Conservation (phyloP, 2,329 filamentous ascomycete genomes). For the Calonectria honghensis region DNA sequence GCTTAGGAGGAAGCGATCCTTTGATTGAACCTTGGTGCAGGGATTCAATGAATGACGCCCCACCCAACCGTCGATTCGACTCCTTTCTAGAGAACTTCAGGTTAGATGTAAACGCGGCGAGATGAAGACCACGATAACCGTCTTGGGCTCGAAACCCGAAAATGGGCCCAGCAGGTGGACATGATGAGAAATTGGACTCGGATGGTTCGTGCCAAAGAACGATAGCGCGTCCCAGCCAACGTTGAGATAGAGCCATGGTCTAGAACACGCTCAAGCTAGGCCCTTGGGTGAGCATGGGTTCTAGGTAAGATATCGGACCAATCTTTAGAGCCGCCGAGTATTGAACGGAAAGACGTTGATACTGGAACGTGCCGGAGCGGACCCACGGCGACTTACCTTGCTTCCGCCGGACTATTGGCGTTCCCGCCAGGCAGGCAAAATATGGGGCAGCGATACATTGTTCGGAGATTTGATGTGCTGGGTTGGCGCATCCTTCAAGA, state of each 20-base stretch:
- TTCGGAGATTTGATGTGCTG: constrained; percentile 17
- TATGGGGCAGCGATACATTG: constrained; percentile 20
- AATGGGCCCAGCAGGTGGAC: neutral
- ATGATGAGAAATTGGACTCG: constrained; percentile 1
- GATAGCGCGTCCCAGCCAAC: neutral
- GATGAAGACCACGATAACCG: neutral
- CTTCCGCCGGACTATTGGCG: neutral
- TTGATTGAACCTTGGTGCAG: constrained; percentile 10
- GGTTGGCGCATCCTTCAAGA: neutral
- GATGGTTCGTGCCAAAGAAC: neutral
- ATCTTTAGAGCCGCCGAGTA: neutral
- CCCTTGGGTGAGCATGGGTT: neutral
- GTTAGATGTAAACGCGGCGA: constrained; percentile 8
- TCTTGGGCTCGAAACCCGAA: constrained; percentile 15
- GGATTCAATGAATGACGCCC: constrained; percentile 6
- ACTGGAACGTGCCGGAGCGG: constrained; percentile 12
- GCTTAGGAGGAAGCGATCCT: constrained; percentile 1
- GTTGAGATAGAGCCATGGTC: neutral
- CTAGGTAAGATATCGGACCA: neutral
- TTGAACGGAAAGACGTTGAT: neutral
- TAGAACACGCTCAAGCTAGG: neutral
- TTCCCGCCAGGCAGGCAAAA: constrained; percentile 21
- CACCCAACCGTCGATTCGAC: constrained; percentile 13
- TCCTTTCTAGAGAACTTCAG: constrained; percentile 5
- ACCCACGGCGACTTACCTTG: neutral